Percentiles rank a stretch among this genome's conserved stretches.
Evolutionary conservation across 768 basidiomycete genomes (phyloP).

Genomic region (Megacollybia marginata): DNA sequence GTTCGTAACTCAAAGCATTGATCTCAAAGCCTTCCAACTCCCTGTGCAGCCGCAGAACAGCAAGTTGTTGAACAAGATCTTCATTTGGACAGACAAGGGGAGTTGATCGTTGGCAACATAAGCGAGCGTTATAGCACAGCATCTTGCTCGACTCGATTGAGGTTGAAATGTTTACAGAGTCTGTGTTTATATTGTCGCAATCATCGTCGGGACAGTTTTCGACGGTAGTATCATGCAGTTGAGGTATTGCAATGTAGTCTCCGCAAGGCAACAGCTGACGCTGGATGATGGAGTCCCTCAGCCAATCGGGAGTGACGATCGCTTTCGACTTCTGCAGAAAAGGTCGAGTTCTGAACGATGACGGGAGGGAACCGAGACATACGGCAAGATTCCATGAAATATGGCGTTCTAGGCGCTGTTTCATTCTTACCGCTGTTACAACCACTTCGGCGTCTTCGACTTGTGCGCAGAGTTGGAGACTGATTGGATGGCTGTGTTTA

Average conservation of each 20-base stretch:
- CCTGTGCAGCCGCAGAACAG: constrained; percentile 48
- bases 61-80: constrained; percentile 47
- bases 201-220: constrained; percentile 33
- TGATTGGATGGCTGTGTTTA: too few relatives aligned
- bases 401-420: constrained; percentile 63
- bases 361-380: constrained; percentile 18
- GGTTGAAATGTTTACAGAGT: not conserved
- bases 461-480: constrained; percentile 18
- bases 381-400: constrained; percentile 60
- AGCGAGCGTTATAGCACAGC: constrained; percentile 28
- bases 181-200: too few relatives aligned
- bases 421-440: constrained; percentile 60
- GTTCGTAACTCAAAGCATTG: constrained; percentile 65
- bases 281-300: constrained; percentile 46
- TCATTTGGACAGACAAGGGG: constrained; percentile 70
- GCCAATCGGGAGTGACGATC: constrained; percentile 68
- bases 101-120: constrained; percentile 56
- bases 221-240: constrained; percentile 41
- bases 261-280: constrained; percentile 41
- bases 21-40: constrained; percentile 60
- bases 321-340: constrained; percentile 49
- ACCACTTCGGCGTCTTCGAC: constrained; percentile 53
- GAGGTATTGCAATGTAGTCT: constrained; percentile 48
- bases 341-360: not conserved
- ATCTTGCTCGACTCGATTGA: not conserved